Conservation (phyloP, 2,329 filamentous ascomycete species). For the Plenodomus lindquistii region DNA sequence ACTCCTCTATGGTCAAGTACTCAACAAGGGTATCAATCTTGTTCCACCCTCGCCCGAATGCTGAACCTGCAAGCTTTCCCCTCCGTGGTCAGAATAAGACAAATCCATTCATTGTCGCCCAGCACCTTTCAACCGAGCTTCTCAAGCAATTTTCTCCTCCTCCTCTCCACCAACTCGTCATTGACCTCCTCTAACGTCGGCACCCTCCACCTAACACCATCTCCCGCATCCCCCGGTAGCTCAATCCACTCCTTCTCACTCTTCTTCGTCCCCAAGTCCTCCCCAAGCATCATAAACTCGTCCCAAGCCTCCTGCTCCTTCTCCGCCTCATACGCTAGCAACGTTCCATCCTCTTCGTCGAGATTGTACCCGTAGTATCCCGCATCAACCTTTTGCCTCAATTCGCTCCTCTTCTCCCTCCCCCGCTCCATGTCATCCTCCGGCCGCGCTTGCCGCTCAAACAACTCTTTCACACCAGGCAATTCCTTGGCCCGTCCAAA, state of each 20-base stretch:
- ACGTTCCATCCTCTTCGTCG: conserved; percentile 82
- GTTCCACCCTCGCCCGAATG: no score
- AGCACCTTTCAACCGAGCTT: conserved; percentile 60
- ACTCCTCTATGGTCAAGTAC: conserved; percentile 5
- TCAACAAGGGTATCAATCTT: conserved; percentile 19
- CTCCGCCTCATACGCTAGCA: conserved; percentile 78
- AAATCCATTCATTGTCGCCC: no score
- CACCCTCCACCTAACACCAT: conserved; percentile 79
- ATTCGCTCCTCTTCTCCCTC: conserved; percentile 68
- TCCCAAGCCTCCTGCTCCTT: conserved; percentile 84
- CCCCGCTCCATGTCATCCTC: conserved; percentile 61
- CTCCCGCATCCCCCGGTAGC: conserved; percentile 82
- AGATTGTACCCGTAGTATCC: conserved; percentile 95
- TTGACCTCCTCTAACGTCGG: conserved; percentile 93
- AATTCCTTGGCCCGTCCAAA: conserved; percentile 89
- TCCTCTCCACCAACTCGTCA: conserved; percentile 84
- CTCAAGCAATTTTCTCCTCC: conserved; percentile 80
- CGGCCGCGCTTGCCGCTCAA: conserved; percentile 40
- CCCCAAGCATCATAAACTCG: conserved; percentile 62
- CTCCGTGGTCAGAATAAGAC: no score
- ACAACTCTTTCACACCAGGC: conserved; percentile 91
- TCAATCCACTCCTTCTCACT: conserved; percentile 68
- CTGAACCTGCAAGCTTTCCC: no score
- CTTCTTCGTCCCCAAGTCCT: conserved; percentile 44
- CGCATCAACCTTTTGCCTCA: conserved; percentile 81